A percentile compares a stretch with the other conserved stretches of the same genome.
These are phyloP conservation scores for Bromus sterilis DNA, from an alignment of 176 grass and related monocot species.

Conservation along the genomic window DNA sequence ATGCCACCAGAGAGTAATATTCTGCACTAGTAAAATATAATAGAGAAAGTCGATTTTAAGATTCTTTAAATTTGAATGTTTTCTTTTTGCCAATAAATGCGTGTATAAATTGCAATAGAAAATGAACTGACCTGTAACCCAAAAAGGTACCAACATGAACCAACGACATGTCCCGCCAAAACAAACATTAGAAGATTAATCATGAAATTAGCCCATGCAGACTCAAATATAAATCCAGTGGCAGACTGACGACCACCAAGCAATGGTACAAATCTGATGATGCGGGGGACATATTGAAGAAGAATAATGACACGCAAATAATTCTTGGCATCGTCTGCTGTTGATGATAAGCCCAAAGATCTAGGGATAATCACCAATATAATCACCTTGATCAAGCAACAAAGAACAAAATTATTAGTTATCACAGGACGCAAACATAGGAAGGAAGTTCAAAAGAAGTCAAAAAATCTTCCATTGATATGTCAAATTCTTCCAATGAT, in stretches of 20 bases:
- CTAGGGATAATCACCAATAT: slow-evolving; percentile 85
- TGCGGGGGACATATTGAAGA: slow-evolving; percentile 89
- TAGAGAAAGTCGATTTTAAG: not conserved
- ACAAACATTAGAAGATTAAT: slow-evolving; percentile 99
- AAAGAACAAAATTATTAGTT: slow-evolving; percentile 17
- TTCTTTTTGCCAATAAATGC: not conserved
- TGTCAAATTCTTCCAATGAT: not conserved
- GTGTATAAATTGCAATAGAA: not conserved
- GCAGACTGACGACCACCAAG: slow-evolving; percentile 75
- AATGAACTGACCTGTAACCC: slow-evolving; percentile 66
- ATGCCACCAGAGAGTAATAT: not conserved
- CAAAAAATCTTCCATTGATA: slow-evolving; percentile 2
- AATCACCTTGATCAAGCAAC: slow-evolving; percentile 66
- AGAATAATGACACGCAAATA: slow-evolving; percentile 77
- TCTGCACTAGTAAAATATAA: not conserved
- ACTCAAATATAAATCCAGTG: slow-evolving; percentile 96
- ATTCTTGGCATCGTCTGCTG: slow-evolving; percentile 90
- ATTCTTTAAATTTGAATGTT: not conserved
- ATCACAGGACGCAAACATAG: not conserved
- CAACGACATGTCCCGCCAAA: slow-evolving; percentile 90
- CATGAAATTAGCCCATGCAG: slow-evolving; percentile 91
- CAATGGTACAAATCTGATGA: slow-evolving; percentile 87
- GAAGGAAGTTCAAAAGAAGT: not conserved
- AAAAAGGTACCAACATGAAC: slow-evolving; percentile 98
- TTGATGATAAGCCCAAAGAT: slow-evolving; percentile 65